Evolutionary conservation across 2,329 filamentous ascomycete genomes (phyloP).

Genomic region (Trichoderma polysporum): DNA sequence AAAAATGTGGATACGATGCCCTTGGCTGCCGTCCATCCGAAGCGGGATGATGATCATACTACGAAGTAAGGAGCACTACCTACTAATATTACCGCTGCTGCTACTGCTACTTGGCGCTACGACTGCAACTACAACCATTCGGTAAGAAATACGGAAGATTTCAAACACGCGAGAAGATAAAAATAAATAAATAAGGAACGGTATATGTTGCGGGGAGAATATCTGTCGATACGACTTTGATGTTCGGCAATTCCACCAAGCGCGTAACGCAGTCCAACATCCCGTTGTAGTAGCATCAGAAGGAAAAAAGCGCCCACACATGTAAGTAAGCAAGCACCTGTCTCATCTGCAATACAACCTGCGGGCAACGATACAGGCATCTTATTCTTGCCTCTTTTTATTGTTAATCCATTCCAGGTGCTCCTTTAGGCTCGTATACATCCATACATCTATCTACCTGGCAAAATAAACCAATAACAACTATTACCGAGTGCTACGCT

Average conservation of each 20-base stretch:
- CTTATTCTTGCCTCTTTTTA: neutral
- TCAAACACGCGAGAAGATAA: neutral
- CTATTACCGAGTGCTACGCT: neutral
- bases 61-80: too few species aligned
- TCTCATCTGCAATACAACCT: neutral
- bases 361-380: neutral
- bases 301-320: neutral
- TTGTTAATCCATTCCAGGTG: neutral
- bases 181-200: neutral
- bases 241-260: neutral
- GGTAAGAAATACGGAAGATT: neutral
- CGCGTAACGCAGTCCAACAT: neutral
- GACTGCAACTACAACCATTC: neutral
- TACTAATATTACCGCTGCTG: neutral
- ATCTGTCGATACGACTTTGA: neutral
- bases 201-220: neutral
- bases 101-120: neutral
- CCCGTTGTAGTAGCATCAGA: neutral
- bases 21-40: constrained; percentile 1
- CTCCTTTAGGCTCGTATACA: too few species aligned
- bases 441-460: neutral
- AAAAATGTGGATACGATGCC: constrained; percentile 5
- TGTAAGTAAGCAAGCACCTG: neutral
- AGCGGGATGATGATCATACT: neutral
- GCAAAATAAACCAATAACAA: too few species aligned